Conservation (phyloP, 805 yeast genomes). For the Zygoascus bituminiphila region DNA sequence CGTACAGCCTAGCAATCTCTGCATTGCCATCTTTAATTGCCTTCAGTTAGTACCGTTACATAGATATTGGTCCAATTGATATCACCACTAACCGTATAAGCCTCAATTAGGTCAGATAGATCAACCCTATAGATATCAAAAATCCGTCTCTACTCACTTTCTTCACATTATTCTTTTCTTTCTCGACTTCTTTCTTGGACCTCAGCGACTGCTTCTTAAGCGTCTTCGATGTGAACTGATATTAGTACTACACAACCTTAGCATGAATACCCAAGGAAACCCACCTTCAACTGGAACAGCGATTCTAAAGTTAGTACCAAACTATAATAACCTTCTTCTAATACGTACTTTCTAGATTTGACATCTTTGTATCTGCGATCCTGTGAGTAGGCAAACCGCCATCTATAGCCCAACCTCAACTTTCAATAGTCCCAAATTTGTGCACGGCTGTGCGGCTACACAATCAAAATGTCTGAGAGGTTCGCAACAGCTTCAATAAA, state of each 20-base stretch:
- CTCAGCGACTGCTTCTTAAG: constrained; percentile 80
- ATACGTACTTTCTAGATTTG: constrained; percentile 37
- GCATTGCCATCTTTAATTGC: constrained; percentile 78
- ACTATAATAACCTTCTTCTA: constrained; percentile 7
- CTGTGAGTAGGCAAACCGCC: too few relatives aligned
- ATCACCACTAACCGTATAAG: too few relatives aligned
- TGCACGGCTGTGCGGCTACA: too few relatives aligned
- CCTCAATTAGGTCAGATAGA: too few relatives aligned
- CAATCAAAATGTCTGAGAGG: too few relatives aligned
- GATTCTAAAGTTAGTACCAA: constrained; percentile 36
- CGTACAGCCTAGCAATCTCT: constrained; percentile 89
- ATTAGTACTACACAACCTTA: constrained; percentile 3
- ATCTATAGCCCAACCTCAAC: too few relatives aligned
- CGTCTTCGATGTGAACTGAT: constrained; percentile 84
- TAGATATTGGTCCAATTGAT: too few relatives aligned
- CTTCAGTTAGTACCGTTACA: constrained; percentile 15
- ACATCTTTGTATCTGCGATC: constrained; percentile 30
- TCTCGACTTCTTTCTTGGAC: constrained; percentile 83
- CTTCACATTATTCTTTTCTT: constrained; percentile 81
- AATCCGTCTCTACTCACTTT: constrained; percentile 46
- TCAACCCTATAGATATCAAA: too few relatives aligned
- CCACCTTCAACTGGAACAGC: constrained; percentile 51
- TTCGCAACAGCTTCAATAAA: too few relatives aligned
- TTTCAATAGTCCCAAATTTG: too few relatives aligned
- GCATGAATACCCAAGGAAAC: constrained; percentile 7